Evolutionary conservation across 2,329 filamentous ascomycete genomes (phyloP).

Genomic region (Shiraia bambusicola): DNA sequence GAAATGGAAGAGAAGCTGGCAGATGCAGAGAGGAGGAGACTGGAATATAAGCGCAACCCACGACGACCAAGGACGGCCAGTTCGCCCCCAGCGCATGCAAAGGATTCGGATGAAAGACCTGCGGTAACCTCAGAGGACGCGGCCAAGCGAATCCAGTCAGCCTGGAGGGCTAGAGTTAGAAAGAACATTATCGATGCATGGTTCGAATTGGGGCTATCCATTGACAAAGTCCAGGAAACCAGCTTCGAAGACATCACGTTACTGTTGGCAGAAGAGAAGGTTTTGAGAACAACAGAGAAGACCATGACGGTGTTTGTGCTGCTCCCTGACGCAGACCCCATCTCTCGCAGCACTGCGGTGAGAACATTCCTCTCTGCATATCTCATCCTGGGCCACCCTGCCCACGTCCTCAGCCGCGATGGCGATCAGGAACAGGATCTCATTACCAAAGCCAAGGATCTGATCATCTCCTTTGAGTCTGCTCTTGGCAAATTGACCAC

Average conservation of each 20-base stretch:
- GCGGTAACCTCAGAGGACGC: slow-evolving; percentile 62
- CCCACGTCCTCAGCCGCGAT: slow-evolving; percentile 74
- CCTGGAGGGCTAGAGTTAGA: slow-evolving; percentile 64
- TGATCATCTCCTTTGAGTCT: slow-evolving; percentile 76
- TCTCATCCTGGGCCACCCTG: slow-evolving; percentile 76
- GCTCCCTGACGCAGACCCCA: slow-evolving; percentile 57
- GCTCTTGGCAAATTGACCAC: slow-evolving; percentile 66
- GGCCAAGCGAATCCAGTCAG: slow-evolving; percentile 66
- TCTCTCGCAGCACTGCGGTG: slow-evolving; percentile 65
- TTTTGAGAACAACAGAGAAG: slow-evolving; percentile 65
- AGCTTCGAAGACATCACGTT: slow-evolving; percentile 74
- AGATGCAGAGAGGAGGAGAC: slow-evolving; percentile 71
- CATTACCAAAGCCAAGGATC: slow-evolving; percentile 73
- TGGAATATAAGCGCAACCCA: slow-evolving; percentile 52
- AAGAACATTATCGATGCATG: slow-evolving; percentile 66
- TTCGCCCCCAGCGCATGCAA: slow-evolving; percentile 51
- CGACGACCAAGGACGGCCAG: slow-evolving; percentile 62
- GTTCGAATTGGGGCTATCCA: slow-evolving; percentile 64
- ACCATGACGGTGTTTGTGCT: slow-evolving; percentile 71
- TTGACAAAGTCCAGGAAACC: slow-evolving; percentile 68
- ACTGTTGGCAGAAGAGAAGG: slow-evolving; percentile 66
- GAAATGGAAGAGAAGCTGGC: slow-evolving; percentile 81
- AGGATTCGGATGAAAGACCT: slow-evolving; percentile 29
- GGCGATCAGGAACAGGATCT: slow-evolving; percentile 70
- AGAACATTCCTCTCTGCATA: slow-evolving; percentile 79